These are phyloP conservation scores for Pseudozyma tsukubaensis DNA, from an alignment of 1,284 basidiomycete genomes.

Conservation along the genomic window DNA sequence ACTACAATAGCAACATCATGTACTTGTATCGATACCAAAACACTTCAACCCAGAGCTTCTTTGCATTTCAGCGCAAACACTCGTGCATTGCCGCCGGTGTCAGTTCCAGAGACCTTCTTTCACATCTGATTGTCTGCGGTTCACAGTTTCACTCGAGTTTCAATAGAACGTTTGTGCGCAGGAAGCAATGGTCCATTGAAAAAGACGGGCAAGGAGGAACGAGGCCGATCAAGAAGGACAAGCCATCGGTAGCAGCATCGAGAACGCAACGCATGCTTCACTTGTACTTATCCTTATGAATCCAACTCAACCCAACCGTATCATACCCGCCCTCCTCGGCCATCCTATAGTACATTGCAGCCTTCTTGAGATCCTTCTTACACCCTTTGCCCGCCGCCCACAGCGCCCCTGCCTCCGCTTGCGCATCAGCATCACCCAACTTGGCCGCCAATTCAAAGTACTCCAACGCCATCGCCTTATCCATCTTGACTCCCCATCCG, in stretches of 20 bases:
- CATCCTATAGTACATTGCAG: slow-evolving; percentile 88
- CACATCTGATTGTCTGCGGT: not conserved
- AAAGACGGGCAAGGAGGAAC: not conserved
- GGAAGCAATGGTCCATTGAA: not conserved
- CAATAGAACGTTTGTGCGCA: not conserved
- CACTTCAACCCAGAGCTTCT: not conserved
- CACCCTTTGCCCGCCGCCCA: slow-evolving; percentile 82
- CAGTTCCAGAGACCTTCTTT: not conserved
- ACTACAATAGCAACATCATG: not conserved
- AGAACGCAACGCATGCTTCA: not conserved
- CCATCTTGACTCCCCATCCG: slow-evolving; percentile 87
- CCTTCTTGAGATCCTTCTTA: slow-evolving; percentile 86
- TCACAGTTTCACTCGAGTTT: no score
- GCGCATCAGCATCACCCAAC: slow-evolving; percentile 86
- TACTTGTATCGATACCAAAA: slow-evolving; percentile 38
- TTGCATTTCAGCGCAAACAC: not conserved
- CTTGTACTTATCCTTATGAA: slow-evolving; percentile 64
- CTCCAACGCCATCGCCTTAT: slow-evolving; percentile 75
- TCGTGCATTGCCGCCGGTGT: not conserved
- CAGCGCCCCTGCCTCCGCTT: slow-evolving; percentile 81
- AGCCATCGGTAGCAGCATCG: not conserved
- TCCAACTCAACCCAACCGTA: slow-evolving; percentile 63
- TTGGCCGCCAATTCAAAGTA: slow-evolving; percentile 86
- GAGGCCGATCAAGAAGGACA: not conserved
- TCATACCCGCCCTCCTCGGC: slow-evolving; percentile 72